Evolutionary conservation across 768 basidiomycete genomes (phyloP).

Genomic region (Agaricus subrufescens): DNA sequence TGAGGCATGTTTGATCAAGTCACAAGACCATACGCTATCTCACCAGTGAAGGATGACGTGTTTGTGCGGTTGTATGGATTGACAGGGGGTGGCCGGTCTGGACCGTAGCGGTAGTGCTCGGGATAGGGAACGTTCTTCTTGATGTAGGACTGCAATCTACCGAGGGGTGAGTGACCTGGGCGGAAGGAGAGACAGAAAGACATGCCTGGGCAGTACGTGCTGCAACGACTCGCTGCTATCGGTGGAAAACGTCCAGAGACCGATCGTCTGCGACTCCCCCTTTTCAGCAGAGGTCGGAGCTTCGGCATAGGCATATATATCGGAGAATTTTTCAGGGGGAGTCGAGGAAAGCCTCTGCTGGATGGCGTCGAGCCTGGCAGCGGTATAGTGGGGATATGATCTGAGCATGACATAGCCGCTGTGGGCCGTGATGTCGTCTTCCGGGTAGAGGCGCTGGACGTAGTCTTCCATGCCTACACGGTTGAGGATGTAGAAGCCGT

Average conservation of each 20-base stretch:
- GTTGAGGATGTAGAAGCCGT: constrained; percentile 83
- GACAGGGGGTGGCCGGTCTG: constrained; percentile 59
- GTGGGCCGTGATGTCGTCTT: constrained; percentile 63
- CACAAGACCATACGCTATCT: not conserved
- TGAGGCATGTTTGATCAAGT: no score
- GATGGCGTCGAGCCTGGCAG: constrained; percentile 36
- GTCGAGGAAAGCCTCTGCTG: constrained; percentile 15
- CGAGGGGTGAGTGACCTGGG: not conserved
- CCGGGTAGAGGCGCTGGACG: constrained; percentile 68
- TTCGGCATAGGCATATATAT: constrained; percentile 37
- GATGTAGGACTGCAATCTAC: constrained; percentile 62
- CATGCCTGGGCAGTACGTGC: constrained; percentile 65
- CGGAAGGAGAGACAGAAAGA: constrained; percentile 1
- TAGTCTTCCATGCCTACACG: constrained; percentile 78
- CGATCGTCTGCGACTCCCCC: constrained; percentile 54
- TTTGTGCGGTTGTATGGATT: constrained; percentile 25
- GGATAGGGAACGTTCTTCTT: constrained; percentile 67
- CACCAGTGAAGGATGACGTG: not conserved
- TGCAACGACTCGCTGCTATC: constrained; percentile 68
- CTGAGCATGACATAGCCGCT: constrained; percentile 71
- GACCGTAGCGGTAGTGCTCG: constrained; percentile 65
- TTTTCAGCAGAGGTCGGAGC: constrained; percentile 44
- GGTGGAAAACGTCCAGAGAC: constrained; percentile 72
- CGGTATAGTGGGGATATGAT: constrained; percentile 67
- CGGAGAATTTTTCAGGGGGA: constrained; percentile 41